Base-by-base conservation (phyloP, 2,329 filamentous ascomycete genomes). In the Lasiodiplodia sp. region DNA sequence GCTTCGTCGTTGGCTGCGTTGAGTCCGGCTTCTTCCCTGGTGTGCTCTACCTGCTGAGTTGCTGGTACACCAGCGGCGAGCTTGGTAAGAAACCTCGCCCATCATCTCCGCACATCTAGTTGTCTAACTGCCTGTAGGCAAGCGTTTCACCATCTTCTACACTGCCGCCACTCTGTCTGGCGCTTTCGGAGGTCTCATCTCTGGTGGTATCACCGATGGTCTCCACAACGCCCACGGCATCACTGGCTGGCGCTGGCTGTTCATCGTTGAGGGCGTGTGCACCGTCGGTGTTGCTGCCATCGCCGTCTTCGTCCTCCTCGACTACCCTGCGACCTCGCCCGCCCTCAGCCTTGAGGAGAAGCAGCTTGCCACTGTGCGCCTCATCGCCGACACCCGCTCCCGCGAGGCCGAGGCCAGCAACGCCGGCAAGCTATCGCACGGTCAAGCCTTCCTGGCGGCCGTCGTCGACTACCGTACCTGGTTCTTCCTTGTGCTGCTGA, bases 91-190 rank as follows among this genome's bases (percentile, higher is more conserved):
- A 18, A 5, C 34, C 38, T 57, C 11, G 10, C 16, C n/a, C 4
- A 21, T 16, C 21, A 47, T 31, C 34, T 38, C 7, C 5, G 3
- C 18, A 55, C 3, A 7, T 0, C 49, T 2, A 28, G 14, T 10
- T 25, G 3, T 1, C 67, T 87, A 87, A 72, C 78, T 91, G 4
- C 88, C 79, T 91, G 89, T 57, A 87, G 88, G 87, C 74, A 86
- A 76, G 82, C 84, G 88, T 69, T 82, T 89, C 16, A 88, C 86
- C 1, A 87, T 88, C 14, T 90, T 89, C 75, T 89, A 86, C 75
- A 86, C 83, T 44, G 86, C 86, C 14, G 85, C 86, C 2, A 84
- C 85, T 6, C 78, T 88, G 6, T 86, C 87, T 0, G 86, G 86
- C 34, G 87, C 87, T 0, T 89, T 90, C 73, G 86, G 86, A 5